Conservation (phyloP, 495 filamentous ascomycete genomes). For the Trichoderma erinaceum region DNA sequence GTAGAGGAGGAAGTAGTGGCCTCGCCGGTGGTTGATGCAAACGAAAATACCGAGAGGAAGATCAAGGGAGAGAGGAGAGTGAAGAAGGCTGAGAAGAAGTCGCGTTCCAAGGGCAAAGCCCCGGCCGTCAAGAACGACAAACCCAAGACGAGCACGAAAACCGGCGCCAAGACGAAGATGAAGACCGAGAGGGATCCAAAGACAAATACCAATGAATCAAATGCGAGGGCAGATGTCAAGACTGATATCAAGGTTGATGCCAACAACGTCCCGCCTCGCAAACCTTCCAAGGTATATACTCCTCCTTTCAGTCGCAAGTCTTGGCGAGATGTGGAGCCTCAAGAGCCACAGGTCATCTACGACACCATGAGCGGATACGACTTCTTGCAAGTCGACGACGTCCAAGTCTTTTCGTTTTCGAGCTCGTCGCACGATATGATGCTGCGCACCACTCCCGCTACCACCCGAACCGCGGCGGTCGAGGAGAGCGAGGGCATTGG, state of each 20-base stretch:
- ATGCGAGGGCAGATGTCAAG: constrained; percentile 2
- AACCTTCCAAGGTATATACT: constrained; percentile 10
- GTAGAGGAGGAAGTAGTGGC: neutral
- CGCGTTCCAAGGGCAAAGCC: neutral
- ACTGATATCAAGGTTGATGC: neutral
- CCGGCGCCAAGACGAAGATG: neutral
- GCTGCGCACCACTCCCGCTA: neutral
- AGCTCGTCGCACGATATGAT: neutral
- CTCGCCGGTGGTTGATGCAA: neutral
- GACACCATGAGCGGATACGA: constrained; percentile 3
- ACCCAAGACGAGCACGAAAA: neutral
- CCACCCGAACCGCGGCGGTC: neutral
- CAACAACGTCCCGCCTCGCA: constrained; percentile 4
- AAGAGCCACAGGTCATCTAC: constrained; percentile 12
- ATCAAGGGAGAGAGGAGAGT: neutral
- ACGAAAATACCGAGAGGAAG: neutral
- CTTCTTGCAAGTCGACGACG: constrained; percentile 1
- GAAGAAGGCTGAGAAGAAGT: neutral
- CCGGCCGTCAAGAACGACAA: neutral
- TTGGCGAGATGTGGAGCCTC: constrained; percentile 3
- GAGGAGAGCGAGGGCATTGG: constrained; percentile 6
- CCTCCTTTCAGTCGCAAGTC: constrained; percentile 4
- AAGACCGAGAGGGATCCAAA: neutral
- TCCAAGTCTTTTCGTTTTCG: neutral
- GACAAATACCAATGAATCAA: neutral